Percentiles rank a stretch among this genome's conserved stretches.
Conservation (phyloP, 2,329 filamentous ascomycete genomes). For the Paecilomyces variotii region DNA sequence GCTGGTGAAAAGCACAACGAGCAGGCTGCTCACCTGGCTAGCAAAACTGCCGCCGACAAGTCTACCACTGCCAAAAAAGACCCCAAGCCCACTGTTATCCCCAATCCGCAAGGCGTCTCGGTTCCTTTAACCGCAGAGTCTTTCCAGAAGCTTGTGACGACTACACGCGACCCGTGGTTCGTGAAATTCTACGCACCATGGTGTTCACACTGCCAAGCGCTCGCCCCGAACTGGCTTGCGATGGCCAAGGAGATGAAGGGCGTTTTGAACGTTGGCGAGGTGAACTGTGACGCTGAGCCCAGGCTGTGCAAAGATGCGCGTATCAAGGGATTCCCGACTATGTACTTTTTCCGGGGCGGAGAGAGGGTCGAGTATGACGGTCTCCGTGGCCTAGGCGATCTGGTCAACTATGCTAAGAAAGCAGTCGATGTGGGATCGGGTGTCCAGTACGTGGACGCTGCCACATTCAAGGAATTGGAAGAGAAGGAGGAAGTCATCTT, state of each 20-base stretch:
- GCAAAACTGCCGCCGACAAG: slow-evolving; percentile 20
- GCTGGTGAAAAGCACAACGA: slow-evolving; percentile 37
- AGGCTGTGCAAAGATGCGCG: slow-evolving; percentile 87
- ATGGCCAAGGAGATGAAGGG: slow-evolving; percentile 88
- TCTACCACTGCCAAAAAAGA: slow-evolving; percentile 33
- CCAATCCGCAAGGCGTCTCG: slow-evolving; percentile 70
- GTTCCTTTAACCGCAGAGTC: slow-evolving; percentile 70
- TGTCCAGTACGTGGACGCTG: slow-evolving; percentile 71
- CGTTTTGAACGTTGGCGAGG: slow-evolving; percentile 84
- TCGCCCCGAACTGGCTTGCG: slow-evolving; percentile 83
- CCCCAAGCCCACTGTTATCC: slow-evolving; percentile 47
- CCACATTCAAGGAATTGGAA: slow-evolving; percentile 71
- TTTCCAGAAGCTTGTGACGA: slow-evolving; percentile 79
- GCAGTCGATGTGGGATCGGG: slow-evolving; percentile 70
- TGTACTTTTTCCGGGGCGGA: slow-evolving; percentile 85
- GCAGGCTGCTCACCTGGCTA: slow-evolving; percentile 21
- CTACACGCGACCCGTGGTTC: slow-evolving; percentile 89
- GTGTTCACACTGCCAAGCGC: slow-evolving; percentile 91
- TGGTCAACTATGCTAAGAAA: slow-evolving; percentile 78
- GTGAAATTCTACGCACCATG: slow-evolving; percentile 98
- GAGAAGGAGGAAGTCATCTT: slow-evolving; percentile 94
- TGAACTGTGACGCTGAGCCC: slow-evolving; percentile 83
- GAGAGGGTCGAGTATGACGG: slow-evolving; percentile 91
- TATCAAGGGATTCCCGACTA: slow-evolving; percentile 74
- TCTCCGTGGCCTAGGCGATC: slow-evolving; percentile 82